Evolutionary conservation across 768 basidiomycete species (phyloP).

Genomic region (Psilocybe azurescens): DNA sequence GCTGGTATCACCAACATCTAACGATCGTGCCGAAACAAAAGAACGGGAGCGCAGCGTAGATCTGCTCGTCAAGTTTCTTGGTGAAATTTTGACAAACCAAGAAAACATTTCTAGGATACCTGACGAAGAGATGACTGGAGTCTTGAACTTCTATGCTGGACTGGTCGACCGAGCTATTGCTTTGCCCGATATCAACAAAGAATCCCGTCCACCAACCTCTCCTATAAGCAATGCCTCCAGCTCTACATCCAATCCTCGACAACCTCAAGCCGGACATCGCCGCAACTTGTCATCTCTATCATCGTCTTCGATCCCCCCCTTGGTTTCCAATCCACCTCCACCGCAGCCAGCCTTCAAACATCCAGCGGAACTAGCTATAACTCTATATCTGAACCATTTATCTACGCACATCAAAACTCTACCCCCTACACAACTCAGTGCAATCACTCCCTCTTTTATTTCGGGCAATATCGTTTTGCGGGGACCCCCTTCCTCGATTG

Average conservation of each 20-base stretch:
- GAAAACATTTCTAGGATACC: slow-evolving; percentile 65
- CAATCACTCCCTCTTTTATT: slow-evolving; percentile 78
- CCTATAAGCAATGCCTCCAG: slow-evolving; percentile 30
- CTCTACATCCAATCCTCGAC: slow-evolving; percentile 25
- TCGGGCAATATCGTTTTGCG: slow-evolving; percentile 67
- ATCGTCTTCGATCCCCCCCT: slow-evolving; percentile 43
- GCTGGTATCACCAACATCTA: slow-evolving; percentile 34
- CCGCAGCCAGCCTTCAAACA: slow-evolving; percentile 49
- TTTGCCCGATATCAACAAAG: slow-evolving; percentile 40
- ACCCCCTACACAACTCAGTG: slow-evolving; percentile 53
- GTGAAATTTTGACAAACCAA: slow-evolving; percentile 49
- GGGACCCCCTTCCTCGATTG: slow-evolving; percentile 71
- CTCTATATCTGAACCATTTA: slow-evolving; percentile 69
- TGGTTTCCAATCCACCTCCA: slow-evolving; percentile 33
- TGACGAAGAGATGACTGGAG: slow-evolving; percentile 58
- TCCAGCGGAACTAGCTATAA: slow-evolving; percentile 67
- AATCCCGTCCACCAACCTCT: slow-evolving; percentile 34
- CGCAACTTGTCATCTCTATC: slow-evolving; percentile 70
- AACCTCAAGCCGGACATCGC: slow-evolving; percentile 47
- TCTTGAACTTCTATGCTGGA: slow-evolving; percentile 64
- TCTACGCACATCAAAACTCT: slow-evolving; percentile 64
- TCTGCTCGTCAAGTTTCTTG: slow-evolving; percentile 62
- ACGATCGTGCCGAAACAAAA: slow-evolving; percentile 45
- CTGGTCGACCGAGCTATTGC: slow-evolving; percentile 61
- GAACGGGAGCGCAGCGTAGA: slow-evolving; percentile 73